Base-by-base conservation (phyloP, 2,329 filamentous ascomycete species). In the Aspergillus amoenus region DNA sequence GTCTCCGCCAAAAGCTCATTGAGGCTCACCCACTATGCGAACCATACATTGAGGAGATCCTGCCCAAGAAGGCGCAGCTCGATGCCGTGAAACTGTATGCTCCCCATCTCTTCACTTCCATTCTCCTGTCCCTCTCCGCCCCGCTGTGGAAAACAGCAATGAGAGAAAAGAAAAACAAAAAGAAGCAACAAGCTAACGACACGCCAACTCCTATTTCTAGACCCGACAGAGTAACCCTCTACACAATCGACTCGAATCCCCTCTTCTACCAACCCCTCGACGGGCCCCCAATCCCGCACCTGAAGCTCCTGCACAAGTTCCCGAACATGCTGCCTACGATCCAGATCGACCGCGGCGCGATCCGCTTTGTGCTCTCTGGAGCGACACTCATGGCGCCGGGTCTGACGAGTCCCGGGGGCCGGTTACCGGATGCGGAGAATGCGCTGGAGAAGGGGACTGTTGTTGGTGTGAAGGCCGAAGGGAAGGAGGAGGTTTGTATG, bases 341-440 rank as follows among this genome's bases (percentile, higher is more conserved):
- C 57, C 88, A 93, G 58, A 96, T 97, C 74, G 94, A 99, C 76
- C 86, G 94, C 49, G 94, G 94, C 61, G 94, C 94, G 5, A 97
- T 99, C 70, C 90, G 94, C 60, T 99, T 99, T 78, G 93, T 99
- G 24, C 84, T 99, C 2, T 90, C 87, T 1, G 94, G 94, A 44
- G 94, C 94, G 1, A 91, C 93, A 13, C 87, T 99, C 61, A 99
- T 99, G 94, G 93, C 92, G 1, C 94, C 94, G 0, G 94, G 94
- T 0, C 76, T 99, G 66, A 99, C 94, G 27, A 91, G 87, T 18
- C 77, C 86, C 0, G 94, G 94, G 0, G 94, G 94, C 0, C 76
- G 90, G 47, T 76, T 99, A 68, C 94, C 94, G 0, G 78, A 84
- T 61, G 69, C 73, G 2, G 77, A 80, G 56, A 62, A 77, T 52